Conservation (phyloP, 2,329 filamentous ascomycete species). For the Pseudogymnoascus sp. region DNA sequence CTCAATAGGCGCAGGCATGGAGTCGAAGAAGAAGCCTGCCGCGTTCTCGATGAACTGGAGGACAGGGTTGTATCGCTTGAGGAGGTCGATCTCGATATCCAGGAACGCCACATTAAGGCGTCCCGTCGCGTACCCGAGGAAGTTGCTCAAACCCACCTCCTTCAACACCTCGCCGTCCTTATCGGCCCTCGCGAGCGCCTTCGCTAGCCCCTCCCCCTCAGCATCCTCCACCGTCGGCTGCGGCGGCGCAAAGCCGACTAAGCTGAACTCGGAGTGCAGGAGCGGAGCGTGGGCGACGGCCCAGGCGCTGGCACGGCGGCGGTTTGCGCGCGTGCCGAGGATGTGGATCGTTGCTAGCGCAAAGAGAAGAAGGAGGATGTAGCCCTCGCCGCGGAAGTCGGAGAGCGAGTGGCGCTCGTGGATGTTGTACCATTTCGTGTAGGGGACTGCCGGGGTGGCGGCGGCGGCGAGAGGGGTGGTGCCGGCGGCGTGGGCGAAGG, state of each 20-base stretch:
- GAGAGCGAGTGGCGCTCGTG: slow-evolving; percentile 78
- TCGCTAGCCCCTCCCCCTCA: slow-evolving; percentile 32
- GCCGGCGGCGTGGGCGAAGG: slow-evolving; percentile 36
- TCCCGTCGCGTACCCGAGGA: slow-evolving; percentile 77
- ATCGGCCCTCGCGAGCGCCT: slow-evolving; percentile 30
- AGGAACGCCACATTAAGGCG: slow-evolving; percentile 88
- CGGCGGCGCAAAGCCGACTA: slow-evolving; percentile 68
- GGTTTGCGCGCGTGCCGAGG: slow-evolving; percentile 72
- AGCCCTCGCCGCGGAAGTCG: slow-evolving; percentile 82
- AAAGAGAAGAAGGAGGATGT: slow-evolving; percentile 67
- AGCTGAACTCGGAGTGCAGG: slow-evolving; percentile 73
- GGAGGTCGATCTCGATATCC: slow-evolving; percentile 72
- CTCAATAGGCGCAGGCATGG: slow-evolving; percentile 60
- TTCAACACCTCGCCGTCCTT: slow-evolving; percentile 55
- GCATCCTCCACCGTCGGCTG: slow-evolving; percentile 39
- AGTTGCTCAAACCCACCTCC: slow-evolving; percentile 85
- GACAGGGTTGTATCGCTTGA: slow-evolving; percentile 81
- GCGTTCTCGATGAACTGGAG: slow-evolving; percentile 56
- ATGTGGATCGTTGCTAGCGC: slow-evolving; percentile 72
- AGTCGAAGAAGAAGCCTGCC: slow-evolving; percentile 73
- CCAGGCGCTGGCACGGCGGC: slow-evolving; percentile 72
- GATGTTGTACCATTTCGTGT: slow-evolving; percentile 93
- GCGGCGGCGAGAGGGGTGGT: slow-evolving; percentile 37
- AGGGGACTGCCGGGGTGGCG: slow-evolving; percentile 50
- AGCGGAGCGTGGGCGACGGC: slow-evolving; percentile 62